Base-by-base conservation (phyloP, 306 rosid genomes). In the Hippophae gyantsensis region DNA sequence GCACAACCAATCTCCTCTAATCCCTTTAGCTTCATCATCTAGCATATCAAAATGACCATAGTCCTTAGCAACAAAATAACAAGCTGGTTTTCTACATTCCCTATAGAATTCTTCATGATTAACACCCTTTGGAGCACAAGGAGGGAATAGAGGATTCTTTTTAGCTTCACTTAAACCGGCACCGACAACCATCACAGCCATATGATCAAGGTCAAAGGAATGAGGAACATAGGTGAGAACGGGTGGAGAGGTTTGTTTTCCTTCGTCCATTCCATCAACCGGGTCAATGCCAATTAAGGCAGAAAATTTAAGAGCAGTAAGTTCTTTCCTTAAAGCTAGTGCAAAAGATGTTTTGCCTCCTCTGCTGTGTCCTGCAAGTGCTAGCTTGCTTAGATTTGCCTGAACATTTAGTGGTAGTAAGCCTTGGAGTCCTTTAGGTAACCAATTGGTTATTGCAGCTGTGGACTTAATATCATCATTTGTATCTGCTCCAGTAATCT, bases 301-400 rank as follows among this genome's bases (percentile, higher is more conserved):
- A 51, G 94, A 82, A 65, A 83, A 74, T 57, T 83, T 85, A 13
- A 80, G 71, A 25, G 73, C 60, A 1, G 82, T 74, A 55, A 41
- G 42, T 63, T 60, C 64, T 56, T 78, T 80, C 44, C 60, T 73
- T 10, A 81, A 65, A 38, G 94, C 90, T 10, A 87, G 65, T 1
- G 96, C 94, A 64, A 90, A 90, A 3, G 96, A 81, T 54, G 87
- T 75, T 69, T 90, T 90, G 48, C 90, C 97, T 13, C 96, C 95
- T 1, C 95, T 84, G 53, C 97, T 90, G 54, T 90, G 97, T 59
- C 97, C 97, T 0, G 79, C 78, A 0, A 90, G 79, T 60, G 78
- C 96, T 65, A 83, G 11, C 76, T 81, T 84, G 70, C 38, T 52
- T 26, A 81, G 61, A 58, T 76, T 71, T 70, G 97, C 76, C 8